A percentile compares a stretch with the other conserved stretches of the same genome.
Conservation (phyloP, 2,329 filamentous ascomycete species). For the Annulohypoxylon truncatum region DNA sequence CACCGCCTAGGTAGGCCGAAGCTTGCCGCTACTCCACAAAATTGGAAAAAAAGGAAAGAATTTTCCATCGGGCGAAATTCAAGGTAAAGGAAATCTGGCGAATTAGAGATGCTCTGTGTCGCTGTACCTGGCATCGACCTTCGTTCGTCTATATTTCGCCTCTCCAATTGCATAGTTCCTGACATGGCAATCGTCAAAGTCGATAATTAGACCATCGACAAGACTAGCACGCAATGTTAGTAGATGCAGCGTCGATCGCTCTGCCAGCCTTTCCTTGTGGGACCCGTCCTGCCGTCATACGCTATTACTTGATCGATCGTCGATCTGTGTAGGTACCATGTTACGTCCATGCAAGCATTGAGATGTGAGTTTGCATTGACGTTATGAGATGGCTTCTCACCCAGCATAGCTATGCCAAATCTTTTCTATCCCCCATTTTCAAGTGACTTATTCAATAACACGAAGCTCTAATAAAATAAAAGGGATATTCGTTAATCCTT, state of each 20-base stretch:
- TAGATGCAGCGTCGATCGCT: conserved; percentile 1
- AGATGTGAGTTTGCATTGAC: background rate
- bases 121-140: background rate
- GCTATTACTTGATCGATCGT: background rate
- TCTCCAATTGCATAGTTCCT: background rate
- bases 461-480: conserved; percentile 7
- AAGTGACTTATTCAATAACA: background rate
- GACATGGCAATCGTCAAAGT: background rate
- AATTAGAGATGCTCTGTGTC: background rate
- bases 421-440: conserved; percentile 13
- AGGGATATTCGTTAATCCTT: background rate
- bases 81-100: background rate
- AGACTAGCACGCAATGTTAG: background rate
- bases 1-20: conserved; percentile 37
- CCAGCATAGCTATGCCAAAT: background rate
- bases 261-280: background rate
- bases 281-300: background rate
- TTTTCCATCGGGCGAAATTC: conserved; percentile 14
- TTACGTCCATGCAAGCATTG: background rate
- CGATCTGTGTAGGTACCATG: background rate
- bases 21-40: conserved; percentile 43
- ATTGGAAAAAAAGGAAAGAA: conserved; percentile 33
- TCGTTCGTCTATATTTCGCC: conserved; percentile 1
- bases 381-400: background rate
- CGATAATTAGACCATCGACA: conserved; percentile 3